Percentiles rank a stretch among this genome's conserved stretches.
phyloP scores from a whole-genome alignment of 495 filamentous ascomycete species.

The Talaromyces ruber region DNA sequence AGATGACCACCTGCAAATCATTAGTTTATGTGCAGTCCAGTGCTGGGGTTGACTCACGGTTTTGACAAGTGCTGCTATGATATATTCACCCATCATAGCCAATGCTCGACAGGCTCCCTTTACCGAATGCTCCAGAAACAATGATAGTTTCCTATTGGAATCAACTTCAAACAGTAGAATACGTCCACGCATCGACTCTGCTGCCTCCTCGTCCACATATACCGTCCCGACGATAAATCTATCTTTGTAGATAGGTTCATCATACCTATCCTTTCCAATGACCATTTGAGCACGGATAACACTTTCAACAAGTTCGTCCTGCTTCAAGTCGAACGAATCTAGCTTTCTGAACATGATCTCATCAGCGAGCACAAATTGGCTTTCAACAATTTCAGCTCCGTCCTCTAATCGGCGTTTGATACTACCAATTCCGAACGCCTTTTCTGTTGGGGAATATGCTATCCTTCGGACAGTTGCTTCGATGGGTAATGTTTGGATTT shows the following conservation, averaged over 20 bases:
- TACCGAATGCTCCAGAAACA: conserved; percentile 53
- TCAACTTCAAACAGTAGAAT: conserved; percentile 82
- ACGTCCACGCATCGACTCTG: conserved; percentile 54
- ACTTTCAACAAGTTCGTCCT: conserved; percentile 75
- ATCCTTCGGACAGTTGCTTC: conserved; percentile 80
- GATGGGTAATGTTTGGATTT: conserved; percentile 70
- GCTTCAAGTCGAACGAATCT: conserved; percentile 41
- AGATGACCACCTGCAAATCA: conserved; percentile 44
- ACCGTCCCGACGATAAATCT: conserved; percentile 85
- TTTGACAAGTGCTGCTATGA: conserved; percentile 80
- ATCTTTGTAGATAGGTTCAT: conserved; percentile 40
- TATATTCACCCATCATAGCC: conserved; percentile 62
- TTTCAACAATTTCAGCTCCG: conserved; percentile 50
- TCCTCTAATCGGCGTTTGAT: conserved; percentile 54
- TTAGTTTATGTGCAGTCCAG: conserved; percentile 21
- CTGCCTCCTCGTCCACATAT: conserved; percentile 53
- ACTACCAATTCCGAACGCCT: conserved; percentile 80
- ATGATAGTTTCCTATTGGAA: conserved; percentile 57
- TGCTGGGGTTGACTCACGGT: conserved; percentile 50
- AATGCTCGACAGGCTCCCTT: conserved; percentile 74
- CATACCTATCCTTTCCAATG: conserved; percentile 45
- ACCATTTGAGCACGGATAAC: conserved; percentile 72
- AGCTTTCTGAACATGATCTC: conserved; percentile 48
- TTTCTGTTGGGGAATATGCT: conserved; percentile 71
- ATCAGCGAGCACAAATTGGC: conserved; percentile 53